Base-by-base conservation (phyloP, 1,284 basidiomycete genomes). In the Mycena sp. region DNA sequence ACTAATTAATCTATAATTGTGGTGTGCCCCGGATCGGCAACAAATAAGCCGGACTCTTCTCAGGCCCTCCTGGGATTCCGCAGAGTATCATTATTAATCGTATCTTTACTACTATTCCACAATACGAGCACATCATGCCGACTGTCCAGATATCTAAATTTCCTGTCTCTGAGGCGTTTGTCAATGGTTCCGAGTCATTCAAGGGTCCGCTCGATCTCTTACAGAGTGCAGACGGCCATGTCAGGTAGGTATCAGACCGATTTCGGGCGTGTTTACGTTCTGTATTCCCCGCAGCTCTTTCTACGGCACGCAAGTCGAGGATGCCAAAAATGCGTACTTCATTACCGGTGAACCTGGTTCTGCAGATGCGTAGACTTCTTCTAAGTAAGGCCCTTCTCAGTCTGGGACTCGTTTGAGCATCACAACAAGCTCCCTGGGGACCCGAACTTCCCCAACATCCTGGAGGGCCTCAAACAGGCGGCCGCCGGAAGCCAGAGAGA, bases 321-420 rank as follows among this genome's bases (percentile, higher is more conserved):
- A 69, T 49, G 55, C 60, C 40, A 64, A 71, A 28, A 70, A 30
- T 7, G 67, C 62, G 19, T 71, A 69, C 38, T 55, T 71, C 10
- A 35, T 71, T 37, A 63, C 71, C 14, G 67, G 73, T 72, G 40
- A 53, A 49, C 46, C 26, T 25, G 37, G 23, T 11, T 59, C 3
- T 40, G 17, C 23, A 30, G 6, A 28, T 16, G 7, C 0, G 5
- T 17, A n/a, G 21, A n/a, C 23, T 6, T 30, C 25, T 37, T 61
- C 41, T 60, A 23, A 40, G 11, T 40, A 26, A 9, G 45, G 25
- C 19, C 17, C 35, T 43, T 38, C 38, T 30, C 46, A 76, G 74
- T 72, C 37, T 76, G 74, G 74, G 71, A 74, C 55, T 69, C 71
- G 17, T 66, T 67, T 38, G 73, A 70, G 17, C 67, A 70, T 63